Percentiles rank a stretch among this genome's conserved stretches.
Evolutionary conservation across 1,284 basidiomycete genomes (phyloP).

Genomic region (Pisolithus thermaeus): DNA sequence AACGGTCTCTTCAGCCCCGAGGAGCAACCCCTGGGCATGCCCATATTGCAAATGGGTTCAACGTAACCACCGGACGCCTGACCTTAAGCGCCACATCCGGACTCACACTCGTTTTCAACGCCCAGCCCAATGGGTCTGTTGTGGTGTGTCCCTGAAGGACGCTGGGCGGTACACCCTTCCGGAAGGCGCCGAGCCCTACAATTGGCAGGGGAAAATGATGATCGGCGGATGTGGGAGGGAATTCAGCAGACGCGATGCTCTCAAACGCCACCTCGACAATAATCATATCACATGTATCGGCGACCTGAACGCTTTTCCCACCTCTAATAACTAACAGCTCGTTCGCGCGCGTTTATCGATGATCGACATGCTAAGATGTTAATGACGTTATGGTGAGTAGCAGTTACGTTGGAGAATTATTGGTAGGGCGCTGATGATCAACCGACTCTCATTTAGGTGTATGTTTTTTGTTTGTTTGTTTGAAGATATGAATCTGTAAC

Average conservation of each 20-base stretch:
- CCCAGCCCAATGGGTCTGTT: constrained; percentile 30
- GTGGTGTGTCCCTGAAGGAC: constrained; percentile 37
- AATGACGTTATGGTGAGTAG: constrained; percentile 5
- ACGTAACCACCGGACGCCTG: constrained; percentile 40
- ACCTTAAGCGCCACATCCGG: constrained; percentile 47
- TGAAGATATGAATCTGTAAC: constrained; percentile 6
- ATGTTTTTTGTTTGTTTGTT: not conserved
- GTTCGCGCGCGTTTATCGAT: constrained; percentile 4
- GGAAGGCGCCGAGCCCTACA: constrained; percentile 24
- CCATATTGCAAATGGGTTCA: constrained; percentile 30
- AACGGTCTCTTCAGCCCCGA: constrained; percentile 13
- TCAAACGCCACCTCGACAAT: constrained; percentile 50
- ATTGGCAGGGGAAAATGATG: constrained; percentile 30
- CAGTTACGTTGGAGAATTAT: not conserved
- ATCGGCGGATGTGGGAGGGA: constrained; percentile 46
- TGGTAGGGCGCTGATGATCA: not conserved
- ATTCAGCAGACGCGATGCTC: constrained; percentile 52
- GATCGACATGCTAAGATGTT: not conserved
- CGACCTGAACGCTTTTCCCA: constrained; percentile 24
- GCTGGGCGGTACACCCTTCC: constrained; percentile 26
- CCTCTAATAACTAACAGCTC: constrained; percentile 15
- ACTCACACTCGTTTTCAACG: constrained; percentile 39
- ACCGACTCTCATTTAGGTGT: constrained; percentile 2
- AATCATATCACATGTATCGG: constrained; percentile 36
- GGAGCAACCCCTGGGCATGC: constrained; percentile 27